Conservation (phyloP, 177 flowering plant species). For the Vitis hybrid region DNA sequence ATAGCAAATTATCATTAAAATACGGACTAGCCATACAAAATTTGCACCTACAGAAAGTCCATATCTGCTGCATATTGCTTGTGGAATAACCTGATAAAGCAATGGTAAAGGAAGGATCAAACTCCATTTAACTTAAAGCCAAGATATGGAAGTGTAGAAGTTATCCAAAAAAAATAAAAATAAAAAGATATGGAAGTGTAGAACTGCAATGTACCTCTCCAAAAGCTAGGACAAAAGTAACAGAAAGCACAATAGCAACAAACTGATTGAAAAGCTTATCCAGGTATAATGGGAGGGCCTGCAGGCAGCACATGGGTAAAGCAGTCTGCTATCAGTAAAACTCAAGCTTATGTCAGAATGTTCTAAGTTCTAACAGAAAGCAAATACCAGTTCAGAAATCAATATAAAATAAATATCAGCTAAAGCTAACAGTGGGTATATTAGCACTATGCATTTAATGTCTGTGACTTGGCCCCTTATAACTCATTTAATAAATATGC, state of each 20-base stretch:
- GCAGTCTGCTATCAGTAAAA: not conserved
- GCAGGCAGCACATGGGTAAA: slow-evolving; percentile 24
- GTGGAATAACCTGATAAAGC: slow-evolving; percentile 80
- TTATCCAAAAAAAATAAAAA: not conserved
- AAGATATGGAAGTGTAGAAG: slow-evolving; percentile 6
- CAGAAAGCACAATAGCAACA: slow-evolving; percentile 80
- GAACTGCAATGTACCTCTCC: slow-evolving; percentile 68
- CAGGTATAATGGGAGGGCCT: slow-evolving; percentile 95
- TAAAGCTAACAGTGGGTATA: not conserved
- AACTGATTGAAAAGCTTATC: slow-evolving; percentile 87
- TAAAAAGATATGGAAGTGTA: not conserved
- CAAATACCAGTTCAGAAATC: not conserved
- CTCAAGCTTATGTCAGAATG: not conserved
- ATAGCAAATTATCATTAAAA: slow-evolving; percentile 83
- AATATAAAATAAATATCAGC: not conserved
- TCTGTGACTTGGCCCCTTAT: too few species aligned
- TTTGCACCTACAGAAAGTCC: slow-evolving; percentile 98
- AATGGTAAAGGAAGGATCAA: slow-evolving; percentile 6
- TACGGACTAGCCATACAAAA: slow-evolving; percentile 87
- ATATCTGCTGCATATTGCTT: slow-evolving; percentile 92
- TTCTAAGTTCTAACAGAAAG: not conserved
- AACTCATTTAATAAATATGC: too few species aligned
- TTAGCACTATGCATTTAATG: too few species aligned
- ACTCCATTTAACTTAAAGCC: not conserved
- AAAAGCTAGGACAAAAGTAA: slow-evolving; percentile 87